phyloP scores from a whole-genome alignment of 1,284 basidiomycete species.

The Heterobasidion parviporum region DNA sequence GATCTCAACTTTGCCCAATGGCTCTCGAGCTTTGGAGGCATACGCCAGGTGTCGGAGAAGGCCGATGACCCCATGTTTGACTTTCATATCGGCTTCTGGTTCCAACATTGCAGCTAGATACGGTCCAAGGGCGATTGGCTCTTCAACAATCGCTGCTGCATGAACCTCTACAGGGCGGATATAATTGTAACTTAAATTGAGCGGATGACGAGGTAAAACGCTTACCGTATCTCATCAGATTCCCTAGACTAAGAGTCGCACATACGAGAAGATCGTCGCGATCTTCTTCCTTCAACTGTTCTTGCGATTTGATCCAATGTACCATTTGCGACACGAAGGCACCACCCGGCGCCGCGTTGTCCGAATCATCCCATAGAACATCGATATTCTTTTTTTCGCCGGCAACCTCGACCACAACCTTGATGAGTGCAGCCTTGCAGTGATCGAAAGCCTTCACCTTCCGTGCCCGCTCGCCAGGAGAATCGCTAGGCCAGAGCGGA shows the following conservation, averaged over 20 bases:
- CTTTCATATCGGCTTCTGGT: conserved; percentile 55
- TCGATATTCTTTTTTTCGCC: conserved; percentile 77
- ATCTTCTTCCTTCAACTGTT: conserved; percentile 23
- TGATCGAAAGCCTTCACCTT: conserved; percentile 69
- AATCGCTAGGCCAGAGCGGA: conserved; percentile 43
- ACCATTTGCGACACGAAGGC: conserved; percentile 70
- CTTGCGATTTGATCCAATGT: conserved; percentile 60
- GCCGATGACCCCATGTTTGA: conserved; percentile 80
- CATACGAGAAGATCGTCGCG: conserved; percentile 80
- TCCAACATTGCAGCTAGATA: conserved; percentile 30
- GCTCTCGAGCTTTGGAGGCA: conserved; percentile 50
- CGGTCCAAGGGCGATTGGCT: conserved; percentile 38
- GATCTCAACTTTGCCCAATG: conserved; percentile 57
- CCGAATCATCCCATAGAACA: conserved; percentile 63
- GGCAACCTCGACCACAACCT: conserved; percentile 77
- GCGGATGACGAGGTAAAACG: not conserved
- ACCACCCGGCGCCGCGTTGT: conserved; percentile 49
- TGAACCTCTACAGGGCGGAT: conserved; percentile 43
- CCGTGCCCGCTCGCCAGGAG: conserved; percentile 22
- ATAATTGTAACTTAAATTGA: not conserved
- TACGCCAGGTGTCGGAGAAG: conserved; percentile 83
- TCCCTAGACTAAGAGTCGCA: conserved; percentile 76
- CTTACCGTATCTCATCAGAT: conserved; percentile 71
- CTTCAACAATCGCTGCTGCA: conserved; percentile 51
- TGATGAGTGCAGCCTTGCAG: conserved; percentile 80